Evolutionary conservation across 768 basidiomycete genomes (phyloP), one percentile per base, ranked within the genome.

Genomic region (Hortiboletus campestris): DNA sequence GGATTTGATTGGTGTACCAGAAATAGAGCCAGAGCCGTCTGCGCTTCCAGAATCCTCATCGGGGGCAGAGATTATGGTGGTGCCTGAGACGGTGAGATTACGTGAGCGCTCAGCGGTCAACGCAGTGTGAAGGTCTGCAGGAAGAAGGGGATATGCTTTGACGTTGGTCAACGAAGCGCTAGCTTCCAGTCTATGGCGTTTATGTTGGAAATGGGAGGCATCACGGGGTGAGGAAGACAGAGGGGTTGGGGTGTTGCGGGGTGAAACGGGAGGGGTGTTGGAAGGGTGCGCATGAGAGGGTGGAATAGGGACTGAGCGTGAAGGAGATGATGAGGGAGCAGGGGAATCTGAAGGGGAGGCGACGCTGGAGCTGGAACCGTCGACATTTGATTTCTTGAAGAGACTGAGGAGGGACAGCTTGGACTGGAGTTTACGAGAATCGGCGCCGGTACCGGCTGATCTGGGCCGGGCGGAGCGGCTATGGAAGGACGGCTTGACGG

Each of bases 321-420:
- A 56, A 13, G 72, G 63, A 1, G 73, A 62, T 2, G 71, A 64
- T 9, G 62, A 58, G 2, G 60, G 67, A 32, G 55, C 63, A n/a
- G 64, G 64, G 11, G 65, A 63, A 46, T 72, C 67, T n/a, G 74
- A 61, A 19, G 59, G 58, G 13, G 69, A 65, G 55, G 66, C 55
- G 66, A 74, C 47, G 73, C 77, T 71, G 12, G 70, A 71, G 44
- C 61, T 60, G 6, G 70, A 73, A 28, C 72, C 68, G 34, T 74
- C 76, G 13, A 69, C 78, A 13, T 73, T 76, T 0, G 75, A 57
- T 72, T 85, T 88, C 77, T 82, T 86, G 75, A 91, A 90, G 16
- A 91, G 76, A 61, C 82, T 84, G 59, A 90, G 75, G 50, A 91
- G 74, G 22, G 89, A 90, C 53, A 89, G 80, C 69, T 91, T 91